These are phyloP conservation scores for Ogataea hybrid DNA, from an alignment of 1,139 yeast species.

Conservation along the genomic window DNA sequence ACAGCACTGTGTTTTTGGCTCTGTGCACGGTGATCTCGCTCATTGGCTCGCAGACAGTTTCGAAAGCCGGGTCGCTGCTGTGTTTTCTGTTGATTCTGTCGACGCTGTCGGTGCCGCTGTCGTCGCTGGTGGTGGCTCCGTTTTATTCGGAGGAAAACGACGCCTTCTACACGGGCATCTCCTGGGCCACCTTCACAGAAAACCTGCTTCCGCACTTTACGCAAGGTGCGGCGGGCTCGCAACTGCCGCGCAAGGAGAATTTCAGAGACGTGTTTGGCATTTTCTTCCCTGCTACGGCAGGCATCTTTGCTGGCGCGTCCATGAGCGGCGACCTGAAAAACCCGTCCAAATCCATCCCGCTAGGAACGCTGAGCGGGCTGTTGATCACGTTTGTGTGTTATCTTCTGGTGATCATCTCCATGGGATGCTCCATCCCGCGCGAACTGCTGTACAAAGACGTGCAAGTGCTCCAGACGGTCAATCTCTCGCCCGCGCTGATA, in stretches of 20 bases:
- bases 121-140: slow-evolving; percentile 64
- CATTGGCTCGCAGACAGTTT: slow-evolving; percentile 80
- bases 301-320: slow-evolving; percentile 97
- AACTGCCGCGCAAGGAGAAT: slow-evolving; percentile 61
- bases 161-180: slow-evolving; percentile 66
- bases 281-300: slow-evolving; percentile 97
- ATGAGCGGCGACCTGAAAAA: slow-evolving; percentile 93
- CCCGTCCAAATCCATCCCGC: slow-evolving; percentile 87
- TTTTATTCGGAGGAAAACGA: slow-evolving; percentile 48
- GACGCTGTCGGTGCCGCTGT: slow-evolving; percentile 79
- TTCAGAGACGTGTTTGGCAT: slow-evolving; percentile 88
- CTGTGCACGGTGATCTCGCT: slow-evolving; percentile 76
- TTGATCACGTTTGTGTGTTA: slow-evolving; percentile 73
- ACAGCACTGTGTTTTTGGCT: slow-evolving; percentile 55
- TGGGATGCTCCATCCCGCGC: slow-evolving; percentile 81
- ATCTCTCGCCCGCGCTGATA: slow-evolving; percentile 64
- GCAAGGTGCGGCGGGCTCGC: slow-evolving; percentile 89
- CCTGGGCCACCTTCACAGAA: slow-evolving; percentile 59
- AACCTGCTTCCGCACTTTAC: slow-evolving; percentile 82
- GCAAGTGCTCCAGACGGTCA: slow-evolving; percentile 80
- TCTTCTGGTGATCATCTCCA: slow-evolving; percentile 68
- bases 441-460: slow-evolving; percentile 71
- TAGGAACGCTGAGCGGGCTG: slow-evolving; percentile 84
- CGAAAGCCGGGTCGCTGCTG: slow-evolving; percentile 76
- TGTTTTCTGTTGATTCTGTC: slow-evolving; percentile 69